These are phyloP conservation scores for Boletus coccyginus DNA, from an alignment of 768 basidiomycete species.

Conservation along the genomic window DNA sequence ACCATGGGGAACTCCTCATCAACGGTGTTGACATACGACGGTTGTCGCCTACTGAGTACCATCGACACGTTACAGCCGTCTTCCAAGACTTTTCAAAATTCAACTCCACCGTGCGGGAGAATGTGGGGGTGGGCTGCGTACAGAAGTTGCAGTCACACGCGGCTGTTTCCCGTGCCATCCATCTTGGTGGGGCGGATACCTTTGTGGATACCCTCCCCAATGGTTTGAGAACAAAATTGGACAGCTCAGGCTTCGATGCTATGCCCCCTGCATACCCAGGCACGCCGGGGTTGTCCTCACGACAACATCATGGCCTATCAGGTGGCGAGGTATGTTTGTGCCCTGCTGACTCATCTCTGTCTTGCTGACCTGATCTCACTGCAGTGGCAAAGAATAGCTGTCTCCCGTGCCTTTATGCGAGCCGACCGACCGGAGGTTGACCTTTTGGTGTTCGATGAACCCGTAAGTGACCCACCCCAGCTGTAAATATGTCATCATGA, in stretches of 20 bases:
- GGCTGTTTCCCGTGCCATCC: slow-evolving; percentile 63
- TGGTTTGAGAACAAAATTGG: slow-evolving; percentile 72
- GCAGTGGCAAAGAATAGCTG: slow-evolving; percentile 85
- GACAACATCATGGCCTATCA: slow-evolving; percentile 63
- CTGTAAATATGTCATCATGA: slow-evolving; percentile 3
- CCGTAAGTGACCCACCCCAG: slow-evolving; percentile 44
- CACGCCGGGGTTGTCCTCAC: slow-evolving; percentile 30
- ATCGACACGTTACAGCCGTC: slow-evolving; percentile 72
- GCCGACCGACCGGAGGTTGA: slow-evolving; percentile 73
- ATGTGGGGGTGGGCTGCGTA: slow-evolving; percentile 81
- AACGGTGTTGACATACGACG: slow-evolving; percentile 69
- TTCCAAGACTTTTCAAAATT: slow-evolving; percentile 87
- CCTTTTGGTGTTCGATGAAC: slow-evolving; percentile 82
- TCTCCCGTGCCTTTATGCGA: slow-evolving; percentile 86
- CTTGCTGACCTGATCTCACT: slow-evolving; percentile 13
- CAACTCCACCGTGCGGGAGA: slow-evolving; percentile 73
- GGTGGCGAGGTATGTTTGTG: slow-evolving; percentile 70
- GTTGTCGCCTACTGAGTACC: slow-evolving; percentile 67
- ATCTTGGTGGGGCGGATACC: slow-evolving; percentile 65
- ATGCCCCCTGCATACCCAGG: slow-evolving; percentile 35
- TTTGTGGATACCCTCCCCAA: slow-evolving; percentile 65
- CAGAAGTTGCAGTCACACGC: slow-evolving; percentile 54
- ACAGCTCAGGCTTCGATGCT: slow-evolving; percentile 57
- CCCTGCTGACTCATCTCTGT: slow-evolving; percentile 8
- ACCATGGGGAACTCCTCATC: slow-evolving; percentile 62